Base-by-base conservation (phyloP, 768 basidiomycete species). In the Dentipellis fragilis region DNA sequence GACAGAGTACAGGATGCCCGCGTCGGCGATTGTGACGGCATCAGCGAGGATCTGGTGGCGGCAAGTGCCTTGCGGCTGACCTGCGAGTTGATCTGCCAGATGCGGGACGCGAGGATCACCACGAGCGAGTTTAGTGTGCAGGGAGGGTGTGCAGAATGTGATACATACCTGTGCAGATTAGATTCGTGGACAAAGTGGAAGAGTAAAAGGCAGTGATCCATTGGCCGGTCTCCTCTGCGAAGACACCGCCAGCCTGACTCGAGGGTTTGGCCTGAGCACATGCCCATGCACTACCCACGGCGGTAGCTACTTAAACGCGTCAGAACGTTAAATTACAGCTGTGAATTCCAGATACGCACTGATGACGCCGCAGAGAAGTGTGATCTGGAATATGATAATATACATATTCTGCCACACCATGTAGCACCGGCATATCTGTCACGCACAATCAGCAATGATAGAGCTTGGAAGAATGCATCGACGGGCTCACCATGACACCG, bases 341-440 rank as follows among this genome's bases (percentile, higher is more conserved):
- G 19, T 14, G 2, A 8, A 42, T 14, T 14, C 40, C 19, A 21
- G 19, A 17, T 8, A 49, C 51, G 11, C 9, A 66, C 65, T 56
- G 34, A 46, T 52, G 21, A 58, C 36, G 45, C 38, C 42, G 57
- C 61, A 66, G 59, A 63, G 64, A 23, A 65, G 21, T 2, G 56
- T 49, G 16, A 42, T 52, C 17, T 58, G 58, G 2, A 61, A 19
- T 1, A 59, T 4, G 21, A 64, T 22, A 12, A 63, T 19, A n/a
- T 2, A n/a, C 2, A 47, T 49, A 16, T 56, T 35, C 55, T 58
- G 58, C 63, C 65, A 64, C 22, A 58, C 61, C 17, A 57, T 22
- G 37, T 61, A 61, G 42, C 65, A 66, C 21, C 65, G 65, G 49
- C 65, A 66, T 51, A 64, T 57, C 59, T 59, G n/a, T n/a, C n/a